Evolutionary conservation across 352 stramenopile genomes (phyloP), one percentile per base, ranked within the genome.

Genomic region (Blastocystis sp.): DNA sequence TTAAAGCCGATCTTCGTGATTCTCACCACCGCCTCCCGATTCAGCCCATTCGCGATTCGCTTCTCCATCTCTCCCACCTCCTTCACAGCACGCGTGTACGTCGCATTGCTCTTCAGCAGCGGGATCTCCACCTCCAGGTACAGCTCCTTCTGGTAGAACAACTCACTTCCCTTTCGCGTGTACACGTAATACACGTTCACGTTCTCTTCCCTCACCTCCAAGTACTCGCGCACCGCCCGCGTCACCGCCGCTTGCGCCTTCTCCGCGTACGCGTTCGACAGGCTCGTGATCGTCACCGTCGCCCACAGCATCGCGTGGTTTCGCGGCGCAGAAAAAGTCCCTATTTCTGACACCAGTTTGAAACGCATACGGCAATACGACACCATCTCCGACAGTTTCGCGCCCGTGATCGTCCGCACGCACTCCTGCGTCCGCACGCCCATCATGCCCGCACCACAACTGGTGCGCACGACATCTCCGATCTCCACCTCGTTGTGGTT

Each of bases 171-270:
- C 14, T 59, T 52, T 0, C 21, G 52, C 17, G 52, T 60, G 34
- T 84, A 69, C 24, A 59, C 54, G 45, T 69, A 63, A 28, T 84
- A 84, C 74, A 70, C 1, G 3, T 48, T 28, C 45, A 84, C 52
- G 11, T 6, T 24, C 14, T 4, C 14, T n/a, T 38, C 11, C 2
- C 14, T 24, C 52, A 84, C 24, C n/a, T 70, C 14, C 42, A 63
- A 40, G 19, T 48, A 34, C 3, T 28, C 7, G 10, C 24, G 21
- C 42, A 84, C 24, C 54, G 60, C 60, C n/a, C 54, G n/a, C 1
- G 40, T 7, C n/a, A 84, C 61, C n/a, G 21, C 42, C 1, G 34
- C 3, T 19, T 24, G 7, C 24, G 74, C 57, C 11, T 70, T n/a
- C 24, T 68, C 54, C 45, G 68, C 40, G 1, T 48, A 21, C 21